Conservation (phyloP, 495 filamentous ascomycete species). For the Physcia stellaris region DNA sequence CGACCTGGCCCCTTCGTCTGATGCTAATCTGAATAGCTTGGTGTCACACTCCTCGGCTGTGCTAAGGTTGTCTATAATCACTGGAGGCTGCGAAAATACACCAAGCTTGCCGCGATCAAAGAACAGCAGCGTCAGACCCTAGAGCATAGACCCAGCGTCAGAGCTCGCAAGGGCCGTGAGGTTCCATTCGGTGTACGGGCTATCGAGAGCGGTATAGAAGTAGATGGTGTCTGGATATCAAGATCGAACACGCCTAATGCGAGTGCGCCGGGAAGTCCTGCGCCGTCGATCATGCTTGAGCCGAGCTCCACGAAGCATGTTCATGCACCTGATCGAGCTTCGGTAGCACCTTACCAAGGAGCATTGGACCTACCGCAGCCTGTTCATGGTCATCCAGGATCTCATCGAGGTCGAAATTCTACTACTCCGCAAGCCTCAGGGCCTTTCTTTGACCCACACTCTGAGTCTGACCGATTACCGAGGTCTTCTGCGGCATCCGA, state of each 20-base stretch:
- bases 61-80: constrained; percentile 42
- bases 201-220: constrained; percentile 69
- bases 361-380: constrained; percentile 12
- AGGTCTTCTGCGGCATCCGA: constrained; percentile 6
- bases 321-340: constrained; percentile 1
- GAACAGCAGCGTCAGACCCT: constrained; percentile 36
- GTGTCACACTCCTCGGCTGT: constrained; percentile 32
- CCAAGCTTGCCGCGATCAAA: constrained; percentile 49
- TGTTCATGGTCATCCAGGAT: constrained; percentile 5
- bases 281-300: constrained; percentile 4
- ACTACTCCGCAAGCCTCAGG: constrained; percentile 7
- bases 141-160: constrained; percentile 21
- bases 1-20: not conserved
- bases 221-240: constrained; percentile 85
- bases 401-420: constrained; percentile 14
- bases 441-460: constrained; percentile 1
- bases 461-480: constrained; percentile 3
- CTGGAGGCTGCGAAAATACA: constrained; percentile 49
- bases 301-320: constrained; percentile 1
- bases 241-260: constrained; percentile 41
- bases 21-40: constrained; percentile 19
- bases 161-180: constrained; percentile 33
- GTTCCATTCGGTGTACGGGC: constrained; percentile 85
- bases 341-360: constrained; percentile 4
- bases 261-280: constrained; percentile 17